Evolutionary conservation across 106 monocot species (phyloP).

Genomic region (Dendrobium huoshanense): DNA sequence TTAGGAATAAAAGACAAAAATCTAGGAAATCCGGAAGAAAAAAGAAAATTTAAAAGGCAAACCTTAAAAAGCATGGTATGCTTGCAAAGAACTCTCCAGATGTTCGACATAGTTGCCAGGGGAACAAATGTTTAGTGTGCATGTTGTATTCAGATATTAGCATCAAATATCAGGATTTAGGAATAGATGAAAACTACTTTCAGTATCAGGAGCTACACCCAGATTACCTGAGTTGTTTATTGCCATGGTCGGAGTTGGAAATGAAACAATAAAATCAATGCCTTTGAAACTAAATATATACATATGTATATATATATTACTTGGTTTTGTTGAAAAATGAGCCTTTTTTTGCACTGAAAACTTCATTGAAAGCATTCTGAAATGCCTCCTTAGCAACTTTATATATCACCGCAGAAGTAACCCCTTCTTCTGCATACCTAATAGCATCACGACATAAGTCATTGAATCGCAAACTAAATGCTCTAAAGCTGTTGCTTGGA

Average conservation of each 20-base stretch:
- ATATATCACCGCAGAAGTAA: conserved; percentile 61
- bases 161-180: neutral
- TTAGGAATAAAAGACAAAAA: neutral
- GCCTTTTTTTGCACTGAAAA: conserved; percentile 56
- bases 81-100: neutral
- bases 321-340: conserved; percentile 29
- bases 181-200: neutral
- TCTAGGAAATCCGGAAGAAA: neutral
- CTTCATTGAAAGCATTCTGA: conserved; percentile 59
- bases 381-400: conserved; percentile 74
- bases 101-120: neutral
- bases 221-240: neutral
- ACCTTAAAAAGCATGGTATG: neutral
- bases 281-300: neutral
- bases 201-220: neutral
- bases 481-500: conserved; percentile 25
- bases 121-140: neutral
- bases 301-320: conserved; percentile 4
- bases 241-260: neutral
- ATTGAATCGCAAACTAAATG: conserved; percentile 53
- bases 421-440: conserved; percentile 84
- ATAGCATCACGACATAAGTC: conserved; percentile 88
- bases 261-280: neutral
- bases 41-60: neutral
- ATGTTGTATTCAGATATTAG: neutral